phyloP scores from a whole-genome alignment of 805 yeast species.

The Candida rishiriensis region DNA sequence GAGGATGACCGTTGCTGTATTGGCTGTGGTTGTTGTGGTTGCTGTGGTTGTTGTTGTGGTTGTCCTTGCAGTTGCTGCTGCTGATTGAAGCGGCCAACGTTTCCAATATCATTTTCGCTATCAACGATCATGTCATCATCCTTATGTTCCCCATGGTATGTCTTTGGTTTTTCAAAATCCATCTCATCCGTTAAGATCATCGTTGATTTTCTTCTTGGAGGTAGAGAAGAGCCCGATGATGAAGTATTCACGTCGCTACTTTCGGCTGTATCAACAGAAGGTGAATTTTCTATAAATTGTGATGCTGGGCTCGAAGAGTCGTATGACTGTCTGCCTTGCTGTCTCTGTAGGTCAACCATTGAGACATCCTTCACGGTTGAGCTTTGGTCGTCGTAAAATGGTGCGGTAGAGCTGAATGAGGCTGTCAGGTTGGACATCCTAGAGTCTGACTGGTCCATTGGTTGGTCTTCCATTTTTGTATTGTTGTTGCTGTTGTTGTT shows the following conservation, averaged over 20 bases:
- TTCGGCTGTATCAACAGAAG: background rate
- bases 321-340: conserved; percentile 3
- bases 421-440: conserved; percentile 2
- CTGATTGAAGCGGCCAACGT: conserved; percentile 7
- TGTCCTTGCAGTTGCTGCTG: conserved; percentile 7
- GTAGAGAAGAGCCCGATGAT: conserved; percentile 11
- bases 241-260: background rate
- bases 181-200: conserved; percentile 65
- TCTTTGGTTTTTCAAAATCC: conserved; percentile 48
- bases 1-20: background rate
- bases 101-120: conserved; percentile 24
- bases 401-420: conserved; percentile 1
- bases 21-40: background rate
- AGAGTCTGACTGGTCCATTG: conserved; percentile 1
- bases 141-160: conserved; percentile 29
- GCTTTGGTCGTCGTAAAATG: conserved; percentile 7
- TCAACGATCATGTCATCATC: conserved; percentile 28
- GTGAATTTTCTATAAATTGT: conserved; percentile 13
- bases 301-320: conserved; percentile 5
- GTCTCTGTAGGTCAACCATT: conserved; percentile 30
- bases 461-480: conserved; percentile 5
- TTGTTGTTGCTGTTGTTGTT: background rate
- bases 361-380: conserved; percentile 29
- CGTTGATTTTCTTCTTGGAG: conserved; percentile 61
- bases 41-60: conserved; percentile 5